phyloP scores from a whole-genome alignment of 192 early-diverging fungal species.

The Obelidium mucronatum region DNA sequence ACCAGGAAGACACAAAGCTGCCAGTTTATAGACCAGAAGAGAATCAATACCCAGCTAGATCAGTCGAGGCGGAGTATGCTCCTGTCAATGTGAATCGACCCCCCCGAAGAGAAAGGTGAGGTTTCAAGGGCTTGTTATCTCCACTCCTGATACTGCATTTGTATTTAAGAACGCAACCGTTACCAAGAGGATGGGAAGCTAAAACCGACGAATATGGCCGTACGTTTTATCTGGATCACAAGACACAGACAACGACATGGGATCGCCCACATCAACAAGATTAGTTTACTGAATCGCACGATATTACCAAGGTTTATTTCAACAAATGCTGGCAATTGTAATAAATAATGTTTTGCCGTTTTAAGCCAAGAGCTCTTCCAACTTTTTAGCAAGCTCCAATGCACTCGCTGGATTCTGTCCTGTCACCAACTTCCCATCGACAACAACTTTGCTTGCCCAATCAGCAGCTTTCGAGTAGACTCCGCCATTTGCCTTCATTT shows the following conservation, averaged over 20 bases:
- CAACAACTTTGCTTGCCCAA: slow-evolving; percentile 55
- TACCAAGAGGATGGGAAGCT: background rate
- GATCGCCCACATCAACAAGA: too few relatives aligned
- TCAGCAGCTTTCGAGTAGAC: slow-evolving; percentile 56
- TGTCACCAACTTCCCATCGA: slow-evolving; percentile 74
- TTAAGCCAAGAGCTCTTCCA: slow-evolving; percentile 34
- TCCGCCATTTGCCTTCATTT: slow-evolving; percentile 54
- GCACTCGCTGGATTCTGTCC: slow-evolving; percentile 42
- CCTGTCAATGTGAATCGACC: too few relatives aligned
- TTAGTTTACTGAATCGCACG: too few relatives aligned
- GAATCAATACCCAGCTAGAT: too few relatives aligned
- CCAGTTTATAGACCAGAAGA: background rate
- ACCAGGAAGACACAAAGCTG: too few relatives aligned
- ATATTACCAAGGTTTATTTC: too few relatives aligned
- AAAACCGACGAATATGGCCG: background rate
- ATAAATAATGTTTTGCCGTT: too few relatives aligned
- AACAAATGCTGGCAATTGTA: too few relatives aligned
- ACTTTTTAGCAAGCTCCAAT: slow-evolving; percentile 7
- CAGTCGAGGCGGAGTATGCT: too few relatives aligned
- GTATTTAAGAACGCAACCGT: too few relatives aligned
- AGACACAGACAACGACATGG: background rate
- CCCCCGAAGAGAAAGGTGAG: background rate
- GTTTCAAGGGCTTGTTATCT: too few relatives aligned
- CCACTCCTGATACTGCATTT: too few relatives aligned
- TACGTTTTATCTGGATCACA: slow-evolving; percentile 6